Evolutionary conservation across 2,329 filamentous ascomycete genomes (phyloP), one percentile per base, ranked within the genome.

Genomic region (Diplodia mutila): DNA sequence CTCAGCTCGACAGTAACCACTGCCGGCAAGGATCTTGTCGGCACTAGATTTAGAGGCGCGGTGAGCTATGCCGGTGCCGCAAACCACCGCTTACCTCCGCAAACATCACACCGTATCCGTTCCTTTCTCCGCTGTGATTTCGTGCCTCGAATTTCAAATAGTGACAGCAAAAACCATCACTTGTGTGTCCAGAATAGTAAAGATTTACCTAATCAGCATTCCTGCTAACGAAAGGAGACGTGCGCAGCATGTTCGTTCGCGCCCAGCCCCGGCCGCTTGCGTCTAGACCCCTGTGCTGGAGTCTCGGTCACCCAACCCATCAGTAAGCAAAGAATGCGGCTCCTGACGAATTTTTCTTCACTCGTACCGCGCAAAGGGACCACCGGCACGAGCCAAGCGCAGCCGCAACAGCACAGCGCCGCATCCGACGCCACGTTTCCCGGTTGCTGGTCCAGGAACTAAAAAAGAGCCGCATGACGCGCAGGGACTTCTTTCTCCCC

Each of bases 391-490:
- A 46, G 49, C 23, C 49, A 27, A 52, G 49, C 6, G 3, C 12
- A 25, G 49, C 49, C 49, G 23, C 49, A 52, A 8, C 14, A 25
- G 6, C 14, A 51, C 48, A 25, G 12, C 16, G 27, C 52, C 25
- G n/a, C 25, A 32, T 11, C n/a, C 16, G 29, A 12, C 16, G 27
- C 14, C 52, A 27, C 34, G 25, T 23, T 25, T n/a, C 9, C 27
- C n/a, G 9, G 34, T 49, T 39, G 39, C 57, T 49, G 39, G 23
- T 42, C 34, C 21, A 14, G 18, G 9, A 34, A 34, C 32, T 34
- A n/a, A 48, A 61, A n/a, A 48, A 61, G 57, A 61, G 57, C 57
- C 57, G 57, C 57, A 61, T 61, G 57, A 61, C 57, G 46, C 46
- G 57, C 57, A 61, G 57, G 42, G 25, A 32, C 57, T 39, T 37